Conservation (phyloP, 2,329 filamentous ascomycete genomes). For the Colletotrichum godetiae region DNA sequence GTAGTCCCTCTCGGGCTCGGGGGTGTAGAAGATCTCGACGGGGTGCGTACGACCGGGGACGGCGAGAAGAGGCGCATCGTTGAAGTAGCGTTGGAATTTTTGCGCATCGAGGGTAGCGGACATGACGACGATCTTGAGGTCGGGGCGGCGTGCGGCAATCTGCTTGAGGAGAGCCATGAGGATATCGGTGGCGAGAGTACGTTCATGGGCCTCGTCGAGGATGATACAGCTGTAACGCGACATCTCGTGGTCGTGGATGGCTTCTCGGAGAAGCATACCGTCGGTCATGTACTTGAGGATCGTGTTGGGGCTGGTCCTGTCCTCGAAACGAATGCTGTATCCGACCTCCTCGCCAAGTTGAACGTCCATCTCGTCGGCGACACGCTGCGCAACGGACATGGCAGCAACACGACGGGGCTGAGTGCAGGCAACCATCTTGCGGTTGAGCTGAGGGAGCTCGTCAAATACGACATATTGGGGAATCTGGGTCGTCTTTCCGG, state of each 20-base stretch:
- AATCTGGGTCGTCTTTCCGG: conserved; percentile 98
- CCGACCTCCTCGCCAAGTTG: conserved; percentile 93
- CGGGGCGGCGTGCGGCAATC: conserved; percentile 81
- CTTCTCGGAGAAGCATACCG: conserved; percentile 96
- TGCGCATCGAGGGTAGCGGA: conserved; percentile 97
- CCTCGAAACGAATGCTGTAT: conserved; percentile 99
- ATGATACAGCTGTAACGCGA: conserved; percentile 97
- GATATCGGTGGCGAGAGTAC: conserved; percentile 96
- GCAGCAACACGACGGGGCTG: conserved; percentile 97
- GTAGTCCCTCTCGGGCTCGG: conserved; percentile 95
- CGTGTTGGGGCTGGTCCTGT: conserved; percentile 88
- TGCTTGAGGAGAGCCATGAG: conserved; percentile 97
- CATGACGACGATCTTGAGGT: conserved; percentile 99
- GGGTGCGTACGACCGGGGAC: conserved; percentile 96
- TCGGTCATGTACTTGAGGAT: conserved; percentile 99
- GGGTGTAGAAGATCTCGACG: conserved; percentile 98
- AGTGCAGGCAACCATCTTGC: conserved; percentile 95
- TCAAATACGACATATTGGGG: conserved; percentile 98
- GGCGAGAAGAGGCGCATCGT: conserved; percentile 90
- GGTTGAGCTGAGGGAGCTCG: conserved; percentile 86
- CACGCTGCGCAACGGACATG: conserved; percentile 98
- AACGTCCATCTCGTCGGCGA: conserved; percentile 96
- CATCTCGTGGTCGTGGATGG: conserved; percentile 94
- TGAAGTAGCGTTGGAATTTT: conserved; percentile 98
- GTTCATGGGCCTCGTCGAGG: conserved; percentile 97